Percentiles rank a stretch among this genome's conserved stretches.
Evolutionary conservation across 2,329 filamentous ascomycete genomes (phyloP).

Genomic region (Dothideomycetidae sp.): DNA sequence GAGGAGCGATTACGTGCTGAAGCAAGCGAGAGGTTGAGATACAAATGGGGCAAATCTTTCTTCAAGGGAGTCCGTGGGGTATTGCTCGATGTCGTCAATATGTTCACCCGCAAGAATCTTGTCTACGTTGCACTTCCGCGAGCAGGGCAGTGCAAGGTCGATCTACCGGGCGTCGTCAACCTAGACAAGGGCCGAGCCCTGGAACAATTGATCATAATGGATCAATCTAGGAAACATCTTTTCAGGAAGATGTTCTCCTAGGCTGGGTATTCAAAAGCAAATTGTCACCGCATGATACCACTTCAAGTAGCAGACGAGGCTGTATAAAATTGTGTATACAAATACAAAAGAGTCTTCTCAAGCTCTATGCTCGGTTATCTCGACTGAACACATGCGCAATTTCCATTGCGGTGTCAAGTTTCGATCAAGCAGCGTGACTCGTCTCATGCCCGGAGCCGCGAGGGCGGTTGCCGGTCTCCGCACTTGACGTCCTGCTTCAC

Average conservation of each 20-base stretch:
- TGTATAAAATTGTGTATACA: no score
- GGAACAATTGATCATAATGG: constrained; percentile 2
- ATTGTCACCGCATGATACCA: no score
- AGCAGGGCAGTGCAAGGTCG: constrained; percentile 4
- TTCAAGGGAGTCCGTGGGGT: constrained; percentile 3
- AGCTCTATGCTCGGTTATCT: no score
- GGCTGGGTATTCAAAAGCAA: no score
- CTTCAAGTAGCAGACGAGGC: no score
- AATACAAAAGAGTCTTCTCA: no score
- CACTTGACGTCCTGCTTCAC: no score
- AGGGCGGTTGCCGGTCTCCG: no score
- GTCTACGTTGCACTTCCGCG: constrained; percentile 5
- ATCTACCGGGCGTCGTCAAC: constrained; percentile 4
- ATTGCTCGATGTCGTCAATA: constrained; percentile 4
- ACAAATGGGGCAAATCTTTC: constrained; percentile 7
- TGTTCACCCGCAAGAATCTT: constrained; percentile 6
- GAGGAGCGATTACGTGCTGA: not conserved
- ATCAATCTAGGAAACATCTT: constrained; percentile 5
- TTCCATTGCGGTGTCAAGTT: no score
- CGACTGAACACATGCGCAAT: no score
- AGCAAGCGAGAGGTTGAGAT: constrained; percentile 3
- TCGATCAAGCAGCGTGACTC: no score
- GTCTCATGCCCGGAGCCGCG: no score
- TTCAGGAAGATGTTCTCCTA: constrained; percentile 8
- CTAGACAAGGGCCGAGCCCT: constrained; percentile 3